Evolutionary conservation across 2,329 filamentous ascomycete species (phyloP), one percentile per base, ranked within the genome.

Genomic region (Chaetoscypha palmicola): DNA sequence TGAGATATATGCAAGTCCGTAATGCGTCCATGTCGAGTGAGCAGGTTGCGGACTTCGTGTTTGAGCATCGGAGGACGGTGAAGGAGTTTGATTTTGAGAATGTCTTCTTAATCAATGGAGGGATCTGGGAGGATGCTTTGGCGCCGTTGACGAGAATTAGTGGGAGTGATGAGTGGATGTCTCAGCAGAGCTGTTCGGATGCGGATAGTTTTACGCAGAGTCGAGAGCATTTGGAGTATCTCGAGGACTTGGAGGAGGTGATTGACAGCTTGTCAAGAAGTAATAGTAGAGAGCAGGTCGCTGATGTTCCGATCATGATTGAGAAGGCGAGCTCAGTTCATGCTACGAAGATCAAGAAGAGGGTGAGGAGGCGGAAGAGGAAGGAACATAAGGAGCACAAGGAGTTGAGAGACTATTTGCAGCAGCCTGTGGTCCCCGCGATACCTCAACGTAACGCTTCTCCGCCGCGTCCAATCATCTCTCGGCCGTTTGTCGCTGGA

Each of bases 51-150:
- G 70, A 72, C 11, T 78, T 94, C 49, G 80, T 92, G 46, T 66
- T 70, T 38, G 67, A 70, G 10, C 86, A 94, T 64, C 74, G 77
- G 22, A 68, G 70, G 43, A 82, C 79, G 1, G 76, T 94, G 35
- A 73, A 76, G 51, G 83, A 91, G 58, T 87, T 91, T 58, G 81
- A 88, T 61, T 88, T 94, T 62, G 81, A 89, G 59, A 81, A 86
- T 50, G 80, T 90, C 14, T 70, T 75, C 22, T 73, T 94, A 33
- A 72, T 79, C 39, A 73, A 76, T 48, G 70, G 70, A 24, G 87
- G 84, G 21, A 82, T 72, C 45, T 94, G 87, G 87, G 83, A 92
- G 46, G 82, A 89, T 22, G 87, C 86, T 0, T 73, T 94, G n/a
- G 77, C 79, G 30, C 83, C 85, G 1, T 67, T 94, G 45, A 78